phyloP scores from a whole-genome alignment of 306 rosid genomes.

The Trifolium dubium region DNA sequence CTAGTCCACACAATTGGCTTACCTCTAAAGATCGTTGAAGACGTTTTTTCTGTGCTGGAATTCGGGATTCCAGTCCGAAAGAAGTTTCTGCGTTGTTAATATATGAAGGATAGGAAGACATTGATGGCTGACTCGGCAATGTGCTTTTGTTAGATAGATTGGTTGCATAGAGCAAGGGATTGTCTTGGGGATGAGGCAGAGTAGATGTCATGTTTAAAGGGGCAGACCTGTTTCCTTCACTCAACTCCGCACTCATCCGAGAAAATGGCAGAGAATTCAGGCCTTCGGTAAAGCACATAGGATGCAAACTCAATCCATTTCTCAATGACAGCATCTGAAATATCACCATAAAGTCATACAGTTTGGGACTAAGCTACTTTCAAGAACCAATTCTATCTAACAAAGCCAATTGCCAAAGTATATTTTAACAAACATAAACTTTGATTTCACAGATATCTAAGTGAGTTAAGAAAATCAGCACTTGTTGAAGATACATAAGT shows the following conservation, averaged over 20 bases:
- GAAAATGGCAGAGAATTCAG: slow-evolving; percentile 60
- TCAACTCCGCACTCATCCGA: slow-evolving; percentile 56
- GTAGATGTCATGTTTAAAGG: slow-evolving; percentile 54
- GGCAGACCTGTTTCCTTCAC: slow-evolving; percentile 61
- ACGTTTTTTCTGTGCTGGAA: slow-evolving; percentile 55
- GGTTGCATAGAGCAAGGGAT: slow-evolving; percentile 53
- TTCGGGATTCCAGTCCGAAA: slow-evolving; percentile 55
- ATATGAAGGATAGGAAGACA: slow-evolving; percentile 58
- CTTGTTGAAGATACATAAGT: no score
- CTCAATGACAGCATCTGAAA: slow-evolving; percentile 93
- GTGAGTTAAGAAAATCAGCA: no score
- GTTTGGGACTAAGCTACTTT: slow-evolving; percentile 20
- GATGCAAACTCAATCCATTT: slow-evolving; percentile 81
- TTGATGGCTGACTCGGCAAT: slow-evolving; percentile 49
- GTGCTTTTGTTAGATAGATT: slow-evolving; percentile 51
- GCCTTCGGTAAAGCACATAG: slow-evolving; percentile 70
- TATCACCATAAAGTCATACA: slow-evolving; percentile 14
- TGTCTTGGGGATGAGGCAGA: slow-evolving; percentile 59
- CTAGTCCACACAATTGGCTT: slow-evolving; percentile 23
- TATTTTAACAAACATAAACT: no score
- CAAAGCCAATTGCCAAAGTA: not conserved
- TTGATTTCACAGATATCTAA: no score
- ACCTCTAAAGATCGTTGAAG: slow-evolving; percentile 65
- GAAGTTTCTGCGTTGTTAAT: slow-evolving; percentile 53
- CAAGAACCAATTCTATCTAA: slow-evolving; percentile 4